Evolutionary conservation across 495 filamentous ascomycete species (phyloP), one percentile per base, ranked within the genome.

Genomic region (Glarea lozoyensis): DNA sequence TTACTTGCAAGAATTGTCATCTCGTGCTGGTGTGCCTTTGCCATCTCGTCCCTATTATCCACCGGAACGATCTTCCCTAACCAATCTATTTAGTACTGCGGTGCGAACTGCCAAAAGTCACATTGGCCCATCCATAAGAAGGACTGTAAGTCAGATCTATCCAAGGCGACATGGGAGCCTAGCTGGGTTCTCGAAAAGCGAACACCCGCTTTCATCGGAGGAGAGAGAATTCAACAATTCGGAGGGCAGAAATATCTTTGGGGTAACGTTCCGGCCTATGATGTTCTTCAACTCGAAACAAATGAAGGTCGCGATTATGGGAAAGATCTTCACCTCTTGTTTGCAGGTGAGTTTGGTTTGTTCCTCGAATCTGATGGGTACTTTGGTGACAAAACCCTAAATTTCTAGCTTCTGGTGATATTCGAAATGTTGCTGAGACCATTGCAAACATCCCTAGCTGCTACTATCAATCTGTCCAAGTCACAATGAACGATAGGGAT

Each of bases 401-500:
- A 17, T 17, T 19, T 17, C 10, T 32, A 66, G 70, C 66, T 1
- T 70, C 68, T 2, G 69, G 68, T 31, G 68, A 76, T 42, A 37
- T 68, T 10, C 53, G 69, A 13, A 67, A 72, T 49, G 41, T 67
- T 9, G 42, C 70, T 34, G 59, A 59, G 45, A 65, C 70, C 0
- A 40, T 75, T 17, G 37, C 43, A 10, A 17, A 46, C 0, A 46
- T 75, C 13, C 64, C 64, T 0, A 40, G n/a, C 1, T 42, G 13
- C 2, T 68, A 61, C 38, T 46, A 20, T 4, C 27, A 48, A 0
- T 13, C 42, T 0, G 40, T 64, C 33, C 25, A 51, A 2, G 46
- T 66, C 0, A 49, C 54, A 0, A 27, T 75, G 2, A 74, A 72
- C 41, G 69, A 76, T 39, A 2, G 16, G n/a, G 63, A 72, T 15